Base-by-base conservation (phyloP, 148 eudicot species). In the Nepenthes gracilis region DNA sequence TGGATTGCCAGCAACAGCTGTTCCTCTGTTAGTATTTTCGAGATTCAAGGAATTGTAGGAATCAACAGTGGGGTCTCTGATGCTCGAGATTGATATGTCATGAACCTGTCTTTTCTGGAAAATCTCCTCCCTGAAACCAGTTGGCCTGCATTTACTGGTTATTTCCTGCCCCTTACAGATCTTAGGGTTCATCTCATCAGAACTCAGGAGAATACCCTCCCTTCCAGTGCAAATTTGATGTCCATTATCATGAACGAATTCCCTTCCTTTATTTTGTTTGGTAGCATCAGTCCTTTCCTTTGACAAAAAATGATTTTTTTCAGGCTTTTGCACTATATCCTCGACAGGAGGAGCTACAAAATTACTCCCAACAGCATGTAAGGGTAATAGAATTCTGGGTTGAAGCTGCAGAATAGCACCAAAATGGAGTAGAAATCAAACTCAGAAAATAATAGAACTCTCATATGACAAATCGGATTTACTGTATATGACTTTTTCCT, bases 371-470 rank as follows among this genome's bases (percentile, higher is more conserved):
- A 70, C 62, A 67, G 62, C 65, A 40, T 66, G 62, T 57, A 52
- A 6, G 52, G 68, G 66, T 60, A 68, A 76, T 36, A 62, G 69
- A 54, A 49, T 66, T 58, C 60, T 69, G 2, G 69, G 64, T 50
- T 65, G 77, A 40, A 77, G 73, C 88, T 82, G 79, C 70, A 66
- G 53, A 55, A 70, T 49, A 53, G 45, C 10, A 60, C 43, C 6
- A 51, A 12, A 1, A 14, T 2, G 33, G 36, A 37, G 5, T 53
- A 54, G 50, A 50, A 61, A 61, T 12, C 40, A 35, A 5, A 32
- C 33, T 48, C 2, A 12, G 23, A 23, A 54, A 36, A 45, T 12
- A 62, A 13, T 33, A 52, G 2, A 38, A 62, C 55, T 51, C 35
- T 45, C 23, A 23, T 23, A 23, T 23, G 23, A 23, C 23, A 23